These are phyloP conservation scores for Pyrenochaeta sp. DNA, from an alignment of 2,329 filamentous ascomycete species.

Conservation along the genomic window DNA sequence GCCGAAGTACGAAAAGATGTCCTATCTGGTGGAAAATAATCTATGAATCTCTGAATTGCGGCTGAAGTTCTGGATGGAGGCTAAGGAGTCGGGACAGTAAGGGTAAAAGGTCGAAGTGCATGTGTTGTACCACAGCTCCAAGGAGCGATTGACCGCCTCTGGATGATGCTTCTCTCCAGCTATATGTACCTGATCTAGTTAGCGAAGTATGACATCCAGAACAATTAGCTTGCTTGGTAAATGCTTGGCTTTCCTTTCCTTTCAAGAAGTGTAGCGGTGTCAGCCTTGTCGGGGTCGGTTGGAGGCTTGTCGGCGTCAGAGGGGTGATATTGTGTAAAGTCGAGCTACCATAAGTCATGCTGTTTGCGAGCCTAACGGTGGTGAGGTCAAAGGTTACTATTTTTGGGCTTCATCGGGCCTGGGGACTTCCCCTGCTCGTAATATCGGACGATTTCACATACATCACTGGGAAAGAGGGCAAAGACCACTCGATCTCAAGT, in stretches of 20 bases:
- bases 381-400: too few species aligned
- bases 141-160: not conserved
- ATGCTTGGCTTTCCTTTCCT: not conserved
- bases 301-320: not conserved
- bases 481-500: too few species aligned
- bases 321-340: not conserved
- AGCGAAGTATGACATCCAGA: not conserved
- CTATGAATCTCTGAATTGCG: not conserved
- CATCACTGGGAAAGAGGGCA: too few species aligned
- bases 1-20: not conserved
- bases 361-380: too few species aligned
- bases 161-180: not conserved
- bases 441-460: too few species aligned
- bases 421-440: too few species aligned
- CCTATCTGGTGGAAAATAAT: not conserved
- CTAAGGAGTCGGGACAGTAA: not conserved
- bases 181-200: not conserved
- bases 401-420: too few species aligned
- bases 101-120: not conserved
- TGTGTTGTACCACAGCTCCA: not conserved
- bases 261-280: not conserved
- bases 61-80: not conserved
- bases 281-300: not conserved
- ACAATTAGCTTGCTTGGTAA: not conserved
- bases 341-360: too few species aligned